phyloP scores from a whole-genome alignment of 2,329 filamentous ascomycete genomes.

The Dactylellina leptospora region DNA sequence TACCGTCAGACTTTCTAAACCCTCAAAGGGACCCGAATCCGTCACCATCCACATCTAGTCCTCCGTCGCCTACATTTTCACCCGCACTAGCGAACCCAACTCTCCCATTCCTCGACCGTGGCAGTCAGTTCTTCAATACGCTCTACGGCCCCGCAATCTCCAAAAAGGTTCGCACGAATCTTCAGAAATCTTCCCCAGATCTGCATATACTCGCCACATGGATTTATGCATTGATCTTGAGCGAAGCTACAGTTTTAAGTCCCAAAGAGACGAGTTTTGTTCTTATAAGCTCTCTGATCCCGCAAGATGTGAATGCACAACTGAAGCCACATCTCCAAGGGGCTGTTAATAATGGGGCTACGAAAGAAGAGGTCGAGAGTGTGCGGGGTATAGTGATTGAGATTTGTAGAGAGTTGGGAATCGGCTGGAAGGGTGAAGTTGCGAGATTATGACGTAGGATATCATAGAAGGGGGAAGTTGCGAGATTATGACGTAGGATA shows the following conservation, averaged over 20 bases:
- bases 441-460: slow-evolving; percentile 25
- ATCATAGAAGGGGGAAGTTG: neutral
- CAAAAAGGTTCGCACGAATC: slow-evolving; percentile 63
- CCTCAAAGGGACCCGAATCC: slow-evolving; percentile 57
- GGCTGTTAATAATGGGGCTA: slow-evolving; percentile 65
- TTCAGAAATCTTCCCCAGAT: slow-evolving; percentile 65
- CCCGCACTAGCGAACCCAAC: slow-evolving; percentile 61
- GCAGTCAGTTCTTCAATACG: slow-evolving; percentile 63
- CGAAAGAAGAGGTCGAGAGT: slow-evolving; percentile 64
- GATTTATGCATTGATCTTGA: slow-evolving; percentile 65
- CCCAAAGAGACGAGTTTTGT: slow-evolving; percentile 65
- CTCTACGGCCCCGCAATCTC: slow-evolving; percentile 65
- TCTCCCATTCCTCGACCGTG: slow-evolving; percentile 61
- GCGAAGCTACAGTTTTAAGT: slow-evolving; percentile 63
- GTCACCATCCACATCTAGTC: slow-evolving; percentile 62
- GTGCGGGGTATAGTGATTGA: slow-evolving; percentile 63
- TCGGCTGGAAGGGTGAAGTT: slow-evolving; percentile 36
- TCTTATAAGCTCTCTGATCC: slow-evolving; percentile 65
- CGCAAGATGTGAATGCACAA: slow-evolving; percentile 67
- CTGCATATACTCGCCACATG: slow-evolving; percentile 64
- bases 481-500: neutral
- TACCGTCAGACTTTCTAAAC: slow-evolving; percentile 61
- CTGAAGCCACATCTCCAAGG: slow-evolving; percentile 67
- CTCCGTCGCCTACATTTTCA: slow-evolving; percentile 37
- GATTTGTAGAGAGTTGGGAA: slow-evolving; percentile 64